phyloP scores from a whole-genome alignment of 2,329 filamentous ascomycete species.

The Penicillium hesseltinei region DNA sequence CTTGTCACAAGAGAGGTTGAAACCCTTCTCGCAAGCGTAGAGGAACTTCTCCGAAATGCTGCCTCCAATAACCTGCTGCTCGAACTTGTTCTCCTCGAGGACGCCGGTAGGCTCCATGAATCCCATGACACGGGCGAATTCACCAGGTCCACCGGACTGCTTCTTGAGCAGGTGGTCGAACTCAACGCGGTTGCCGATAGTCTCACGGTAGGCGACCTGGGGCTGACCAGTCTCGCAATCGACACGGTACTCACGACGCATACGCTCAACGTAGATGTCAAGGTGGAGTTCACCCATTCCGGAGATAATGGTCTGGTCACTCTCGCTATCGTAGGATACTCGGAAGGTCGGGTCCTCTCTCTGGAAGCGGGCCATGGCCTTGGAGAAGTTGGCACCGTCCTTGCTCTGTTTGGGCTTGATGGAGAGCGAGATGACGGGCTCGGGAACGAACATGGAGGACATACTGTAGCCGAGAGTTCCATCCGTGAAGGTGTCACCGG shows the following conservation, averaged over 20 bases:
- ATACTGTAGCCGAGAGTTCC: conserved; percentile 89
- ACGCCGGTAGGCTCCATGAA: conserved; percentile 82
- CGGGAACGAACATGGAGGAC: conserved; percentile 95
- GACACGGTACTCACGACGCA: conserved; percentile 93
- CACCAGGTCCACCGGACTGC: conserved; percentile 91
- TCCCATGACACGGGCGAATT: conserved; percentile 88
- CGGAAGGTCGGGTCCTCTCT: conserved; percentile 97
- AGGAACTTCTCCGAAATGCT: conserved; percentile 95
- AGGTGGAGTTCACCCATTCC: conserved; percentile 98
- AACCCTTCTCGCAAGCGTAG: conserved; percentile 92
- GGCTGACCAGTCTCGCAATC: conserved; percentile 95
- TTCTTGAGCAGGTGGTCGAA: conserved; percentile 96
- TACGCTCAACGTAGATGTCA: conserved; percentile 95
- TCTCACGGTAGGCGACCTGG: conserved; percentile 96
- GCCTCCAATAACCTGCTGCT: conserved; percentile 83
- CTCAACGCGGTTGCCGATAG: conserved; percentile 72
- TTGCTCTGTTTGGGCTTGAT: conserved; percentile 94
- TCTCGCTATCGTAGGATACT: conserved; percentile 86
- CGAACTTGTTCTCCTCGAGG: conserved; percentile 75
- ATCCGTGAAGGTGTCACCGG: conserved; percentile 97
- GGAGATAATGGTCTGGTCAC: conserved; percentile 94
- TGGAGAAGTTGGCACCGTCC: conserved; percentile 91
- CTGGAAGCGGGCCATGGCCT: conserved; percentile 98
- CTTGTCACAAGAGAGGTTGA: conserved; percentile 76
- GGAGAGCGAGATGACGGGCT: conserved; percentile 95